Evolutionary conservation across 2,329 filamentous ascomycete species (phyloP).

Genomic region (Colletotrichum spaethianum): DNA sequence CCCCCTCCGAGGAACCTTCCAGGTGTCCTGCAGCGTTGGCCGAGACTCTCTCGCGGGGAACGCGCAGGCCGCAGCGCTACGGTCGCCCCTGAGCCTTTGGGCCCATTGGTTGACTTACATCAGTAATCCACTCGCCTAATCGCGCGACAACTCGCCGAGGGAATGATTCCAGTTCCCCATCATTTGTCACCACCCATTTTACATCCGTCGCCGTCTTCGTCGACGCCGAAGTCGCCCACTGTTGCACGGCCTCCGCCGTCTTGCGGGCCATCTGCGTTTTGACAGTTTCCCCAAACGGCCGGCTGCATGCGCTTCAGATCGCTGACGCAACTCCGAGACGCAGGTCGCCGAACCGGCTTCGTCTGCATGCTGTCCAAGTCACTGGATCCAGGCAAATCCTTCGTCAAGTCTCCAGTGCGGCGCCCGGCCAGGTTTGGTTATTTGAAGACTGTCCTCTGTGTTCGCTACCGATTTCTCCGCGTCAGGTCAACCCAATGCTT

Average conservation of each 20-base stretch:
- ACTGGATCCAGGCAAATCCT: constrained; percentile 20
- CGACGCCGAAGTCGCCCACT: not conserved
- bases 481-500: not conserved
- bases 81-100: constrained; percentile 1
- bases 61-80: not conserved
- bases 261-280: not conserved
- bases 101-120: not conserved
- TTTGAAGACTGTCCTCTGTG: not conserved
- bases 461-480: too few relatives aligned
- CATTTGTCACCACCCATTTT: constrained; percentile 24
- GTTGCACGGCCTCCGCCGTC: not conserved
- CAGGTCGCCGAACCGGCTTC: constrained; percentile 27
- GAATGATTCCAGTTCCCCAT: not conserved
- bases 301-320: constrained; percentile 28
- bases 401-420: not conserved
- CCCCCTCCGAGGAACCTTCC: constrained; percentile 30
- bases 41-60: too few relatives aligned
- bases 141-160: not conserved
- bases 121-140: constrained; percentile 6
- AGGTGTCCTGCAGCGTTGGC: constrained; percentile 15
- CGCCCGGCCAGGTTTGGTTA: not conserved
- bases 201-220: not conserved
- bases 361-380: constrained; percentile 33
- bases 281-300: constrained; percentile 3
- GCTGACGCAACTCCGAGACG: constrained; percentile 15